A percentile compares a stretch with the other conserved stretches of the same genome.
These are phyloP conservation scores for Exobasidium rhododendri DNA, from an alignment of 1,284 basidiomycete species.

Conservation along the genomic window DNA sequence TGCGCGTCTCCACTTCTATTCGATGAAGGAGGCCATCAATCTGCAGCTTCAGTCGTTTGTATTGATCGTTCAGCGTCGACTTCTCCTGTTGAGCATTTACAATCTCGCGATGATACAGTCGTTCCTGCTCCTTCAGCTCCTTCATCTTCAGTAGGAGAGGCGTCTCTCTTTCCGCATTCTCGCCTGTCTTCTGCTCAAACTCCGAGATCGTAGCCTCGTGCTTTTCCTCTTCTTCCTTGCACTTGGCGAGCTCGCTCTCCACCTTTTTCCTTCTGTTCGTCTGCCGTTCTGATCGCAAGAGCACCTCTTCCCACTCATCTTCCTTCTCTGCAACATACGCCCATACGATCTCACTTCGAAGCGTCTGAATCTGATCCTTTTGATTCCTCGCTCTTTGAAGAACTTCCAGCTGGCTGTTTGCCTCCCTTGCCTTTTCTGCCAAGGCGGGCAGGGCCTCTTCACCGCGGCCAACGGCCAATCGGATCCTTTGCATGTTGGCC, in stretches of 20 bases:
- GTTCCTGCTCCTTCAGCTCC: background rate
- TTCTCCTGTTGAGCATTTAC: constrained; percentile 5
- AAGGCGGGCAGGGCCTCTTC: constrained; percentile 73
- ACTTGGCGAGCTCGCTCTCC: background rate
- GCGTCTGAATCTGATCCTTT: constrained; percentile 65
- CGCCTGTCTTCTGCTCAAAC: background rate
- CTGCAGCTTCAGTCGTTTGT: background rate
- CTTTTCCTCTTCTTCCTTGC: background rate
- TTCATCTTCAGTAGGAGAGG: background rate
- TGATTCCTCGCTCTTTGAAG: constrained; percentile 71
- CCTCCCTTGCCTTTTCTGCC: constrained; percentile 64
- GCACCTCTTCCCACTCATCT: constrained; percentile 22
- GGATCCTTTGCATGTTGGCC: constrained; percentile 38
- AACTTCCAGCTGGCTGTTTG: constrained; percentile 66
- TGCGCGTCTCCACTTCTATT: constrained; percentile 15
- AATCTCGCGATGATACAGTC: background rate
- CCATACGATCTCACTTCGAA: constrained; percentile 85
- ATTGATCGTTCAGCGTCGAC: constrained; percentile 15
- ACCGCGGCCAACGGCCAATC: constrained; percentile 42
- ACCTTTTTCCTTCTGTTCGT: background rate
- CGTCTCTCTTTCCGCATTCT: background rate
- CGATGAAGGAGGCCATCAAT: constrained; percentile 6
- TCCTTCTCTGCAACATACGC: constrained; percentile 66
- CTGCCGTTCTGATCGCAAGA: background rate
- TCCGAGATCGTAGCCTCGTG: background rate